A percentile compares a stretch with the other conserved stretches of the same genome.
Conservation (phyloP, 2,329 filamentous ascomycete species). For the Rutstroemia sp. region DNA sequence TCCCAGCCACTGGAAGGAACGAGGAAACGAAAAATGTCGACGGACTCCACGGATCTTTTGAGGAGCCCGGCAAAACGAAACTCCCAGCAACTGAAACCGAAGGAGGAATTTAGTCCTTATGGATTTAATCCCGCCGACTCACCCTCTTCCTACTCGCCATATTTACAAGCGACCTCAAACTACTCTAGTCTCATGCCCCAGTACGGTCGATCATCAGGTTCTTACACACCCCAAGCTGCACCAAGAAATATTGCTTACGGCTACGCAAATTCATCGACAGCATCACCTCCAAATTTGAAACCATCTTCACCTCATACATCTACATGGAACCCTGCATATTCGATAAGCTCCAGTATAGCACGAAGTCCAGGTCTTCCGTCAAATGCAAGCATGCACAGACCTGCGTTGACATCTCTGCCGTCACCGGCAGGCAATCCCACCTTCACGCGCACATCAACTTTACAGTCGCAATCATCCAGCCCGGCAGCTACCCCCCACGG, state of each 20-base stretch:
- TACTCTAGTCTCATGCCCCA: conserved; percentile 32
- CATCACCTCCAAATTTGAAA: conserved; percentile 36
- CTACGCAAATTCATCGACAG: conserved; percentile 35
- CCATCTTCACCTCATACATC: conserved; percentile 41
- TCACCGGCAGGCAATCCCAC: conserved; percentile 42
- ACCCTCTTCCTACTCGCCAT: conserved; percentile 40
- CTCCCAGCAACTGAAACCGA: conserved; percentile 39
- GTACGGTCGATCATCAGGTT: conserved; percentile 32
- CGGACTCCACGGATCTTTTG: conserved; percentile 38
- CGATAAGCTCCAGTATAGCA: conserved; percentile 34
- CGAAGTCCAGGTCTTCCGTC: conserved; percentile 37
- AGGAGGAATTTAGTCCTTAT: conserved; percentile 46
- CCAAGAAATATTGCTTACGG: conserved; percentile 34
- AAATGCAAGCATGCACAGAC: conserved; percentile 15
- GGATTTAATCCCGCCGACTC: conserved; percentile 43
- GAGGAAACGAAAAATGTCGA: conserved; percentile 50
- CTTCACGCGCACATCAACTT: conserved; percentile 59
- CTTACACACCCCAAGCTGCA: conserved; percentile 29
- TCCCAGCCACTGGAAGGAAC: conserved; percentile 34
- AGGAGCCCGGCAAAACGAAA: conserved; percentile 41
- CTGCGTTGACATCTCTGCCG: conserved; percentile 18
- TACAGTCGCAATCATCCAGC: conserved; percentile 40
- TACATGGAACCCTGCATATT: conserved; percentile 40
- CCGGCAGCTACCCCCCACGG: conserved; percentile 39
- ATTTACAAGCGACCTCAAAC: conserved; percentile 40